Evolutionary conservation across 179 eudicot species (phyloP), one percentile per base, ranked within the genome.

Genomic region (Beta lomatogona): DNA sequence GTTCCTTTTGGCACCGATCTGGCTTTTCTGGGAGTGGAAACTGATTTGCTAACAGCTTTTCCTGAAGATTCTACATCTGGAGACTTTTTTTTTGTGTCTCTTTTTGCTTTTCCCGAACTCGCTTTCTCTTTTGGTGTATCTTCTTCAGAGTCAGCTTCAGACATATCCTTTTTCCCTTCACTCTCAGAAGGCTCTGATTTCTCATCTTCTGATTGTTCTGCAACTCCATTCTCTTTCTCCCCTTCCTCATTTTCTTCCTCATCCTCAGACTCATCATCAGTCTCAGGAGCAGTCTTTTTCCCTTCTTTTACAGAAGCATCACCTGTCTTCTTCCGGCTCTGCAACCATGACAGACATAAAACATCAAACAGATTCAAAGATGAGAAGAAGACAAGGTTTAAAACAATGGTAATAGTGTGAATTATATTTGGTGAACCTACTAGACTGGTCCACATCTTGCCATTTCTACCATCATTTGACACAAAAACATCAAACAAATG

Each of bases 121-220:
- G 69, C 83, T 80, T 90, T 90, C 54, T 81, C 73, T 79, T 83
- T 87, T 71, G 60, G 82, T 4, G 84, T 78, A n/a, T 88, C 90
- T 63, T 94, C 97, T 80, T 90, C 93, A 77, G 95, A 84, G 50
- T 90, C 92, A 6, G 81, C 89, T 82, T 87, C 93, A 83, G 92
- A 81, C 77, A 87, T 89, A 77, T 87, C 86, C 74, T 80, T 84
- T 77, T 94, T 84, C 59, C 87, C 90, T 82, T 86, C 90, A 82
- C 91, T 87, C 71, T 81, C 89, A 73, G 93, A 89, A 72, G 81
- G 87, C 70, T 91, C 91, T 80, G 93, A 86, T 48, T 82, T 86
- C 79, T 89, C 91, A 75, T 85, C 89, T 44, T 90, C 91, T 25
- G 92, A 85, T 77, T 53, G 75, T 77, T 88, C 89, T 16, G 89